Evolutionary conservation across 139 green algal species (phyloP), one percentile per base, ranked within the genome.

Genomic region (Micractinium sp.): DNA sequence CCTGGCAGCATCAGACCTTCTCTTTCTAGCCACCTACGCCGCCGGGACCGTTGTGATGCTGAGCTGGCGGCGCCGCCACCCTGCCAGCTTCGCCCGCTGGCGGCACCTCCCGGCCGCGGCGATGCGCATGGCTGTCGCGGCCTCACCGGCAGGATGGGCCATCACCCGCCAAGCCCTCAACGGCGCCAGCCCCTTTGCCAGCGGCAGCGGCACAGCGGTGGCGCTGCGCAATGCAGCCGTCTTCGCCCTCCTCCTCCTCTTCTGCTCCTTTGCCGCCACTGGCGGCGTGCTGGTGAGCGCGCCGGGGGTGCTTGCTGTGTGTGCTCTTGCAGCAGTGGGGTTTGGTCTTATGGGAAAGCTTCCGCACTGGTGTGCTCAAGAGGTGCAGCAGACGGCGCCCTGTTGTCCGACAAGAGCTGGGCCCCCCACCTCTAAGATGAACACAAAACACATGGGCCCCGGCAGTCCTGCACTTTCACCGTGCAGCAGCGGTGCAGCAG

Each of bases 251-350:
- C 35, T 47, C 33, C 47, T 86, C 5, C 16, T 76, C 47, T 86
- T 86, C 20, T 31, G 61, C 82, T 66, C 36, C 63, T 87, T 87
- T 38, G 35, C 20, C 3, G 82, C 82, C 4, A 63, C 82, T 0
- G 82, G 63, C 61, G 60, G 67, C 36, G 63, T 87, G 35, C 60
- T 87, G 82, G 82, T 87, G 82, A 87, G 82, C 0, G 33, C 19
- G 27, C 12, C 33, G 22, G 15, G 67, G 67, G 67, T 35, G 14
- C 47, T 1, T 1, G 67, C 67, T 75, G 67, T 33, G 67, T 1
- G 4, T 15, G 23, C 22, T 33, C 1, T n/a, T n/a, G n/a, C n/a
- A n/a, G n/a, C n/a, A n/a, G n/a, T n/a, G n/a, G n/a, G n/a, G n/a
- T n/a, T n/a, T n/a, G n/a, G n/a, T n/a, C n/a, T n/a, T n/a, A n/a